These are phyloP conservation scores for Aspergillus quadricinctus DNA, from an alignment of 2,329 filamentous ascomycete genomes.

Conservation along the genomic window DNA sequence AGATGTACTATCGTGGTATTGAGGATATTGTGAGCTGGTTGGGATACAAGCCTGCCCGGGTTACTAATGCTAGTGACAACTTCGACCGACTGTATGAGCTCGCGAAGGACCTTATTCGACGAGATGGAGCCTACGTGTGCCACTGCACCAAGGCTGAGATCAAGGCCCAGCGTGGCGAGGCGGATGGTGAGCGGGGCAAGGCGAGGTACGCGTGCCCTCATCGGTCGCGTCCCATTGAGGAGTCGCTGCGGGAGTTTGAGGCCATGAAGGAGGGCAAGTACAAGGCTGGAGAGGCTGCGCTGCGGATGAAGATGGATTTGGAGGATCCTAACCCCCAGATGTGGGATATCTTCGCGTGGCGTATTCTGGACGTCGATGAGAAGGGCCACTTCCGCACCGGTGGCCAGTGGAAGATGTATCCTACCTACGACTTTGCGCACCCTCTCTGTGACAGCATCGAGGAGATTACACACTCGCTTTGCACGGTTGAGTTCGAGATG, in stretches of 20 bases:
- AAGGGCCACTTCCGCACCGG: constrained; percentile 59
- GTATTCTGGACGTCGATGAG: constrained; percentile 61
- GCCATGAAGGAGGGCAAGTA: constrained; percentile 82
- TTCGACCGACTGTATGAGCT: constrained; percentile 84
- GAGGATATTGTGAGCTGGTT: constrained; percentile 84
- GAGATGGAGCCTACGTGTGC: constrained; percentile 74
- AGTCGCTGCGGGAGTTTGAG: constrained; percentile 55
- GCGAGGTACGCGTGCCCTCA: constrained; percentile 77
- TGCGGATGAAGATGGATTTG: constrained; percentile 90
- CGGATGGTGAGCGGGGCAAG: constrained; percentile 59
- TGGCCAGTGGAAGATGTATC: constrained; percentile 85
- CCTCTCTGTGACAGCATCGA: constrained; percentile 92
- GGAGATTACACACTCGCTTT: constrained; percentile 84
- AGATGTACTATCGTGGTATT: constrained; percentile 85
- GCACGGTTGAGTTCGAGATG: constrained; percentile 87
- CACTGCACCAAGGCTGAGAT: constrained; percentile 77
- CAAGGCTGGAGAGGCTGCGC: constrained; percentile 72
- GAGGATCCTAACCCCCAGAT: constrained; percentile 83
- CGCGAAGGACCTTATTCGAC: constrained; percentile 75
- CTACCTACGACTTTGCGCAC: constrained; percentile 69
- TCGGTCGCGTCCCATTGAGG: constrained; percentile 67
- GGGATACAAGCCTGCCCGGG: constrained; percentile 68
- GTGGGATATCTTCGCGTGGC: constrained; percentile 93
- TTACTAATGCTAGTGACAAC: constrained; percentile 88
- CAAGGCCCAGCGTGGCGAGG: constrained; percentile 80